Evolutionary conservation across 176 grass and related monocot genomes (phyloP).

Genomic region (Stipa capillata): DNA sequence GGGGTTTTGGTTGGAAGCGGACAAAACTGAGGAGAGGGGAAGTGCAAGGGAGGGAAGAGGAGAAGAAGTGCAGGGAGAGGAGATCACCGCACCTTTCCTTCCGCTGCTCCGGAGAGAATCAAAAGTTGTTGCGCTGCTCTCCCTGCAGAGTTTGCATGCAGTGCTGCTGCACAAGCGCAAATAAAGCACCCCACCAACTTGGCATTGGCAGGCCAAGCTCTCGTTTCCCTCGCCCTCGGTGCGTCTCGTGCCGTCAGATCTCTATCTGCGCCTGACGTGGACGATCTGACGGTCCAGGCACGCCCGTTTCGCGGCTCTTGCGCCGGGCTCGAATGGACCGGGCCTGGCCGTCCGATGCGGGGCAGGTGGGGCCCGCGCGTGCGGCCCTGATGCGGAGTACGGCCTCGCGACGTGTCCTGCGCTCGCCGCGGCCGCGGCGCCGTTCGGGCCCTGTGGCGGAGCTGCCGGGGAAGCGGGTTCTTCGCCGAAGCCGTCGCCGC

Average conservation of each 20-base stretch:
- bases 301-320: background rate
- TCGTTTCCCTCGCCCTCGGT: too few species aligned
- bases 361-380: background rate
- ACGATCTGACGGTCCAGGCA: background rate
- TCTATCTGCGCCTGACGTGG: background rate
- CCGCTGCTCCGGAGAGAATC: background rate
- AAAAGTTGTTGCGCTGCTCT: too few species aligned
- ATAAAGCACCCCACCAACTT: background rate
- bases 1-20: background rate
- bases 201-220: too few species aligned
- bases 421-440: too few species aligned
- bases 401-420: too few species aligned
- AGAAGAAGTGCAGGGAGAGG: background rate
- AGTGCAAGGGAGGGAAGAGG: background rate
- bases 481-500: background rate
- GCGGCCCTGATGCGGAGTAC: too few species aligned
- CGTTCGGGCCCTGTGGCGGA: too few species aligned
- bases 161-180: too few species aligned
- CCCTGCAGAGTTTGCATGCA: too few species aligned
- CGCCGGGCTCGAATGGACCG: too few species aligned
- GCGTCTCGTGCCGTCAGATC: background rate
- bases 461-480: background rate
- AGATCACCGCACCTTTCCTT: conserved; percentile 12
- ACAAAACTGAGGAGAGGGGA: background rate
- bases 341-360: background rate